Evolutionary conservation across 805 yeast genomes (phyloP).

Genomic region (Pichia scutulata): DNA sequence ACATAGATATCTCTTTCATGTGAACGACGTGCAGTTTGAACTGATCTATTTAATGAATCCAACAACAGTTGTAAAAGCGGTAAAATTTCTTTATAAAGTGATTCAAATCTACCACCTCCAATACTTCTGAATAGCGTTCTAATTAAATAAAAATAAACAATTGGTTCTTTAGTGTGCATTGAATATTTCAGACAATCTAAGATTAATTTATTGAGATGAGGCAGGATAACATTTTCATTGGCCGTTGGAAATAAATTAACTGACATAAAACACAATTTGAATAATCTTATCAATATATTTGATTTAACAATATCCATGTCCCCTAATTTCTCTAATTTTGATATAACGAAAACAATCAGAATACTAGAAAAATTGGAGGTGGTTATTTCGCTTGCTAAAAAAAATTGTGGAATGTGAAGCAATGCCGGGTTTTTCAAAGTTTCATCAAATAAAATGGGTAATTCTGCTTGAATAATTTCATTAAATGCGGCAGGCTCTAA

Average conservation of each 20-base stretch:
- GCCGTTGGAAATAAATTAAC: constrained; percentile 83
- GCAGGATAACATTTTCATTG: constrained; percentile 81
- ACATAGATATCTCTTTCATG: constrained; percentile 92
- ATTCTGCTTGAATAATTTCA: constrained; percentile 78
- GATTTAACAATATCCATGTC: constrained; percentile 70
- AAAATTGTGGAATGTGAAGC: constrained; percentile 87
- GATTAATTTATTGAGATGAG: constrained; percentile 79
- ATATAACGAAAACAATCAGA: constrained; percentile 64
- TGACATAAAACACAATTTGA: constrained; percentile 92
- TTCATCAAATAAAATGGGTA: constrained; percentile 67
- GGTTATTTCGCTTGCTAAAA: constrained; percentile 89
- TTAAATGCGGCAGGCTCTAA: constrained; percentile 93
- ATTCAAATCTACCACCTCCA: constrained; percentile 95
- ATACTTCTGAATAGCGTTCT: constrained; percentile 88
- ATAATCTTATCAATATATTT: constrained; percentile 74
- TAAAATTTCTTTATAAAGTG: constrained; percentile 83
- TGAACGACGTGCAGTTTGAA: constrained; percentile 75
- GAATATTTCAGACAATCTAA: constrained; percentile 71
- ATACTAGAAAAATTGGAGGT: constrained; percentile 88
- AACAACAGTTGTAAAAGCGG: constrained; percentile 82
- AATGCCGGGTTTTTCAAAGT: constrained; percentile 80
- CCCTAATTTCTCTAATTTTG: constrained; percentile 71
- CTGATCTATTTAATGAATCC: constrained; percentile 77
- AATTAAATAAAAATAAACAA: constrained; percentile 80
- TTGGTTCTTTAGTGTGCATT: constrained; percentile 83